phyloP scores from a whole-genome alignment of 371 early-diverging fungal species.

The Haplosporangium sp. region DNA sequence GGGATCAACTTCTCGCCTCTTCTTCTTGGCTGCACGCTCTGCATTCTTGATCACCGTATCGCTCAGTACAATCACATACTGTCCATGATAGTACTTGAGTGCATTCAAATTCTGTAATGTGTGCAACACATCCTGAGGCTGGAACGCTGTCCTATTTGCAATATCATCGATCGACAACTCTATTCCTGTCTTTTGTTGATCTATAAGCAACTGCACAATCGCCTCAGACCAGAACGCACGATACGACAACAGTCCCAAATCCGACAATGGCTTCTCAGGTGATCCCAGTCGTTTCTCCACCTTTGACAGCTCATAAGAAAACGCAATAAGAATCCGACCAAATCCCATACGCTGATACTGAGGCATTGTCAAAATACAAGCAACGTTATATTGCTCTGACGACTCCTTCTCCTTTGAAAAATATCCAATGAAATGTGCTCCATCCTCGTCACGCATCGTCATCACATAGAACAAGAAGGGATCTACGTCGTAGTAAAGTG shows the following conservation, averaged over 20 bases:
- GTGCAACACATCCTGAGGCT: constrained; percentile 94
- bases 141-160: constrained; percentile 87
- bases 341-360: constrained; percentile 98
- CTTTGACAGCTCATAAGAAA: constrained; percentile 97
- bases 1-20: constrained; percentile 83
- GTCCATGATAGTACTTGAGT: constrained; percentile 94
- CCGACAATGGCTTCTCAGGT: constrained; percentile 99
- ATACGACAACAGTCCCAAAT: constrained; percentile 97
- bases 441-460: constrained; percentile 84
- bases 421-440: constrained; percentile 97
- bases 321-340: constrained; percentile 97
- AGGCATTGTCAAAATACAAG: constrained; percentile 99
- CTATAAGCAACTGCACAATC: constrained; percentile 70
- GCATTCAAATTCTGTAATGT: constrained; percentile 94
- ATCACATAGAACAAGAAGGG: constrained; percentile 99
- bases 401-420: constrained; percentile 99
- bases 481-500: constrained; percentile 99
- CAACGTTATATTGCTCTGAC: constrained; percentile 97
- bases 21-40: constrained; percentile 77
- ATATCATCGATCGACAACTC: constrained; percentile 86
- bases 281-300: constrained; percentile 96
- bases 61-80: constrained; percentile 91
- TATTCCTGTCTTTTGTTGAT: constrained; percentile 57
- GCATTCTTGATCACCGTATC: constrained; percentile 90
- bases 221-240: constrained; percentile 97